These are phyloP conservation scores for Neonectria magnoliae DNA, from an alignment of 2,329 filamentous ascomycete species.

Conservation along the genomic window DNA sequence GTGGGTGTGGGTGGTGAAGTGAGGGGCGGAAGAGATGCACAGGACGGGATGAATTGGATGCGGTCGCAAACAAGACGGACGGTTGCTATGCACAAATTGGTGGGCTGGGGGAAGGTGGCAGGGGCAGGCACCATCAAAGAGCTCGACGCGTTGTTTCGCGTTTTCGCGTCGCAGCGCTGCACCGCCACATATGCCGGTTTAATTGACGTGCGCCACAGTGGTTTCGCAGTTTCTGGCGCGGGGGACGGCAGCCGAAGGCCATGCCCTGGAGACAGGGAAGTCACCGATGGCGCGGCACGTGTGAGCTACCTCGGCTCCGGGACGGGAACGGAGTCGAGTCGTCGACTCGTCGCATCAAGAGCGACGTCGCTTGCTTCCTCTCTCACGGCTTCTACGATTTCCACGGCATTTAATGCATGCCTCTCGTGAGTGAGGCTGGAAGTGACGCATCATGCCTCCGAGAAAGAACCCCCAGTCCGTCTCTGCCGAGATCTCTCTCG, in stretches of 20 bases:
- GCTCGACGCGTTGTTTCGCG: slow-evolving; percentile 49
- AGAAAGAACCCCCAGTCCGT: slow-evolving; percentile 69
- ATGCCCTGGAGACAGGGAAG: slow-evolving; percentile 36
- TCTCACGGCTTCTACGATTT: slow-evolving; percentile 2
- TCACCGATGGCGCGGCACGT: slow-evolving; percentile 49
- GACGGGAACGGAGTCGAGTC: slow-evolving; percentile 35
- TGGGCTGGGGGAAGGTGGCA: slow-evolving; percentile 44
- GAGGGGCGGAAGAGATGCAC: slow-evolving; percentile 18
- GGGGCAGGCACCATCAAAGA: slow-evolving; percentile 24
- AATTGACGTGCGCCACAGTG: slow-evolving; percentile 42
- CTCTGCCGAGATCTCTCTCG: slow-evolving; percentile 83
- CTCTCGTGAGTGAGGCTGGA: slow-evolving; percentile 11
- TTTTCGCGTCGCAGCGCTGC: slow-evolving; percentile 37
- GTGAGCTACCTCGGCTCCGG: slow-evolving; percentile 49
- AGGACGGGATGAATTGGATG: slow-evolving; percentile 15
- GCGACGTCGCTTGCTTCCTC: slow-evolving; percentile 15
- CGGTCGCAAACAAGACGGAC: slow-evolving; percentile 31
- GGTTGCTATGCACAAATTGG: slow-evolving; percentile 45
- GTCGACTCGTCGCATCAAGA: slow-evolving; percentile 31
- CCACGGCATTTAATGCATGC: not conserved
- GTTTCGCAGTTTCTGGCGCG: not conserved
- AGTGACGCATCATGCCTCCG: slow-evolving; percentile 53
- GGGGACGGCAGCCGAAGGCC: slow-evolving; percentile 19
- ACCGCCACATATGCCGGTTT: slow-evolving; percentile 40
- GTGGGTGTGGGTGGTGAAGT: slow-evolving; percentile 21